Conservation (phyloP, 1,139 yeast species). For the Hyphopichia khmerensis region DNA sequence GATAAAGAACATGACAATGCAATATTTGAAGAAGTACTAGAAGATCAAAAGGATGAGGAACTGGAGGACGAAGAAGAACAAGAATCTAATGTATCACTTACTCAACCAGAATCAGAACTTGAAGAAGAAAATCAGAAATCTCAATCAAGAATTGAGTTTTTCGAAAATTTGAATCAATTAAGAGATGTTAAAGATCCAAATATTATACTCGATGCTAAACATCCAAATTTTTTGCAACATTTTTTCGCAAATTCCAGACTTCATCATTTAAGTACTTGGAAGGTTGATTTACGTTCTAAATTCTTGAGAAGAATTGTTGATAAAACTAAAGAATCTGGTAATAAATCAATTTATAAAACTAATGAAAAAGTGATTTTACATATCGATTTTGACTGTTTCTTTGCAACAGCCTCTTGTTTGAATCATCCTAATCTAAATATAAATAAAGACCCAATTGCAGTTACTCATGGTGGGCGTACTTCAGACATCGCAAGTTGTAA, state of each 20-base stretch:
- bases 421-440: conserved; percentile 56
- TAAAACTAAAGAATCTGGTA: conserved; percentile 7
- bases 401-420: conserved; percentile 80
- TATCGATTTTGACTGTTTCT: conserved; percentile 91
- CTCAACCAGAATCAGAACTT: conserved; percentile 2
- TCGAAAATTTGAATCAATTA: conserved; percentile 3
- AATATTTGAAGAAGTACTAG: conserved; percentile 5
- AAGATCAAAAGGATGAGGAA: neutral
- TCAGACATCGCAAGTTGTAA: conserved; percentile 92
- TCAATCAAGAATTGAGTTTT: conserved; percentile 3
- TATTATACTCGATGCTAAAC: conserved; percentile 55
- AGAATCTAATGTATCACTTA: neutral
- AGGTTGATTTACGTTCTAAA: conserved; percentile 65
- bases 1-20: conserved; percentile 7
- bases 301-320: conserved; percentile 48
- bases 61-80: neutral
- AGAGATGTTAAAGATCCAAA: conserved; percentile 6
- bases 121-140: neutral
- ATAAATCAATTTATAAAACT: neutral
- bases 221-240: conserved; percentile 69
- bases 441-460: conserved; percentile 68
- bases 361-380: conserved; percentile 54
- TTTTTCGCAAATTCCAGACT: conserved; percentile 81
- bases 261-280: conserved; percentile 89
- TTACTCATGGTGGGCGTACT: conserved; percentile 72